phyloP scores from a whole-genome alignment of 164 flowering plant genomes.

The Stephania japonica region DNA sequence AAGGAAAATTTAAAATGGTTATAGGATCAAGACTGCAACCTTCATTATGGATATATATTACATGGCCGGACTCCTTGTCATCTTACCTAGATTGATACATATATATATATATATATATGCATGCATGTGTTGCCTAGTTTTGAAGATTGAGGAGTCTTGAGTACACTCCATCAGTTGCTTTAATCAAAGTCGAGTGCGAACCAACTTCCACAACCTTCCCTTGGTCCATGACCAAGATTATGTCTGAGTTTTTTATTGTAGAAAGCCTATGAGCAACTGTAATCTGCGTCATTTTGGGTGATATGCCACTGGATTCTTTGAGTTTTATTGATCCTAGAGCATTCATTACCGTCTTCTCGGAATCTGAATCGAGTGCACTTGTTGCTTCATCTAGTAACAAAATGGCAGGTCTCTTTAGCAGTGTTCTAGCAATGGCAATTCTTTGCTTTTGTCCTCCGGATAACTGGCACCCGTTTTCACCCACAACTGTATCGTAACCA shows the following conservation, averaged over 20 bases:
- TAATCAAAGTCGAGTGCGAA: conserved; percentile 36
- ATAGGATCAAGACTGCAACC: not conserved
- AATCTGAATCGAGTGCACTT: conserved; percentile 69
- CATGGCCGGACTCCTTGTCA: no score
- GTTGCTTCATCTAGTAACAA: conserved; percentile 68
- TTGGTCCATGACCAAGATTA: conserved; percentile 58
- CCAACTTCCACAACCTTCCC: conserved; percentile 66
- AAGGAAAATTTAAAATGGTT: not conserved
- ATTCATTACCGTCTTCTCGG: conserved; percentile 41
- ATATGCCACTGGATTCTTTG: conserved; percentile 11
- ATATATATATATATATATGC: no score
- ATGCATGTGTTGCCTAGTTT: not conserved
- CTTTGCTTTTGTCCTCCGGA: conserved; percentile 77
- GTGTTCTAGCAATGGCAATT: conserved; percentile 65
- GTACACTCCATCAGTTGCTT: conserved; percentile 39
- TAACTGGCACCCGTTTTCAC: conserved; percentile 69
- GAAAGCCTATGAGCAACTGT: conserved; percentile 71
- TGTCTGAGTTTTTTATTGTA: conserved; percentile 50
- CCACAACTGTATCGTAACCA: conserved; percentile 60
- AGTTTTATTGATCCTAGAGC: conserved; percentile 36
- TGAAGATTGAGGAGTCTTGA: conserved; percentile 48
- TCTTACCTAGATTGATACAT: no score
- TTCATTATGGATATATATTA: no score
- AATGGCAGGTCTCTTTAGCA: conserved; percentile 55
- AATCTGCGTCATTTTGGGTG: conserved; percentile 38